These are phyloP conservation scores for Nakaseomyces bracarensis DNA, from an alignment of 1,139 yeast genomes.

Conservation along the genomic window DNA sequence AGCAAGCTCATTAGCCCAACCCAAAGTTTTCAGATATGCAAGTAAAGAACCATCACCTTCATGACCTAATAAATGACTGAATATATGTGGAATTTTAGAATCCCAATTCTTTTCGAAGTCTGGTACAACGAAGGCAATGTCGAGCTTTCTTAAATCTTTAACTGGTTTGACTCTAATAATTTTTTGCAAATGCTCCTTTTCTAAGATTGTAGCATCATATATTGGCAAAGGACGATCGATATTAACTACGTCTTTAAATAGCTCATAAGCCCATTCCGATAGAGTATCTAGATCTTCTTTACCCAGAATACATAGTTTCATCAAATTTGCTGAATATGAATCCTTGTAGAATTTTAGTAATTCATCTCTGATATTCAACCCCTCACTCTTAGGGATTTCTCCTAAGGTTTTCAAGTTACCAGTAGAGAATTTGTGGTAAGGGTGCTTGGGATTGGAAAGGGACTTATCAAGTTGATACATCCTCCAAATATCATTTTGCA, in stretches of 20 bases:
- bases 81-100: slow-evolving; percentile 59
- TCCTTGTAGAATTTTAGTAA: slow-evolving; percentile 52
- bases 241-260: slow-evolving; percentile 58
- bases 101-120: slow-evolving; percentile 61
- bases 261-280: slow-evolving; percentile 60
- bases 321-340: slow-evolving; percentile 66
- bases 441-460: slow-evolving; percentile 62
- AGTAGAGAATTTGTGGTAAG: slow-evolving; percentile 67
- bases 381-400: slow-evolving; percentile 42
- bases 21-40: slow-evolving; percentile 54
- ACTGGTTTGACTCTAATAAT: slow-evolving; percentile 70
- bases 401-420: slow-evolving; percentile 61
- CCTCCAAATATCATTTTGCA: slow-evolving; percentile 87
- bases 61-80: slow-evolving; percentile 81
- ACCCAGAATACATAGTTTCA: slow-evolving; percentile 82
- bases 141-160: slow-evolving; percentile 63
- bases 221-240: slow-evolving; percentile 36
- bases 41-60: slow-evolving; percentile 82
- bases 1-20: slow-evolving; percentile 74
- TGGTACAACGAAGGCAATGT: slow-evolving; percentile 64
- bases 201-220: slow-evolving; percentile 40
- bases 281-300: slow-evolving; percentile 68
- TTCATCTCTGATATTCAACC: slow-evolving; percentile 56
- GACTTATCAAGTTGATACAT: slow-evolving; percentile 75
- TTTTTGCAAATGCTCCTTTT: slow-evolving; percentile 43